Conservation (phyloP, 495 filamentous ascomycete species). For the Daldinia bambusicola region DNA sequence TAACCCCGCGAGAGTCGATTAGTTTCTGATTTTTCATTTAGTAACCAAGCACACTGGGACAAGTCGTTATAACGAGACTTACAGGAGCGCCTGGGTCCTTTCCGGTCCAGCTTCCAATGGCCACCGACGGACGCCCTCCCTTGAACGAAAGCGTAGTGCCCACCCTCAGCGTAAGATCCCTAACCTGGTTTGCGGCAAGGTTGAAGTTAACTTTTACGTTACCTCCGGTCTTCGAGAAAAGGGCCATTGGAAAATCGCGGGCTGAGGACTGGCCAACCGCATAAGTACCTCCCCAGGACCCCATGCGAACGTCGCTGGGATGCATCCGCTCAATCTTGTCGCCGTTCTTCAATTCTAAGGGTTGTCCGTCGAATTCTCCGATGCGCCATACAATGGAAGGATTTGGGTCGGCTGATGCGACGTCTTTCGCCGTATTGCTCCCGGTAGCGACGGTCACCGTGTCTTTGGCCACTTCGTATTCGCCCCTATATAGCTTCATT, state of each 20-base stretch:
- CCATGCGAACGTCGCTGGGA: constrained; percentile 66
- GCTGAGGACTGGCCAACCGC: constrained; percentile 61
- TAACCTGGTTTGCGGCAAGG: constrained; percentile 52
- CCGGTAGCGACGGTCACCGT: constrained; percentile 61
- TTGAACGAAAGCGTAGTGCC: constrained; percentile 70
- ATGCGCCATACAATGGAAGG: constrained; percentile 66
- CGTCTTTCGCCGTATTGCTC: constrained; percentile 57
- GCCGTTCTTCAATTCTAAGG: constrained; percentile 67
- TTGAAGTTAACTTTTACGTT: constrained; percentile 65
- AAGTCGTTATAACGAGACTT: constrained; percentile 37
- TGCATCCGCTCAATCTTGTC: constrained; percentile 70
- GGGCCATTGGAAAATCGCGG: constrained; percentile 67
- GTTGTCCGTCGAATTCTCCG: constrained; percentile 66
- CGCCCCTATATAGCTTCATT: constrained; percentile 70
- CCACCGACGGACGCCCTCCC: constrained; percentile 57
- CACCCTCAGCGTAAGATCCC: constrained; percentile 58
- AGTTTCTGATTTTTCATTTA: constrained; percentile 37
- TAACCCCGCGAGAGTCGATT: constrained; percentile 69
- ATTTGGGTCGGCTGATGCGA: constrained; percentile 58
- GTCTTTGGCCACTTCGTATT: constrained; percentile 61
- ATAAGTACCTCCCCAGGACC: constrained; percentile 62
- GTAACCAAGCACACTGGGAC: not conserved
- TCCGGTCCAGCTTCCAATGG: constrained; percentile 59
- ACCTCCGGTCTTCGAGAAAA: constrained; percentile 66
- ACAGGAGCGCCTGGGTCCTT: constrained; percentile 62